Evolutionary conservation across 129 eudicot genomes (phyloP).

Genomic region (Centella asiatica): DNA sequence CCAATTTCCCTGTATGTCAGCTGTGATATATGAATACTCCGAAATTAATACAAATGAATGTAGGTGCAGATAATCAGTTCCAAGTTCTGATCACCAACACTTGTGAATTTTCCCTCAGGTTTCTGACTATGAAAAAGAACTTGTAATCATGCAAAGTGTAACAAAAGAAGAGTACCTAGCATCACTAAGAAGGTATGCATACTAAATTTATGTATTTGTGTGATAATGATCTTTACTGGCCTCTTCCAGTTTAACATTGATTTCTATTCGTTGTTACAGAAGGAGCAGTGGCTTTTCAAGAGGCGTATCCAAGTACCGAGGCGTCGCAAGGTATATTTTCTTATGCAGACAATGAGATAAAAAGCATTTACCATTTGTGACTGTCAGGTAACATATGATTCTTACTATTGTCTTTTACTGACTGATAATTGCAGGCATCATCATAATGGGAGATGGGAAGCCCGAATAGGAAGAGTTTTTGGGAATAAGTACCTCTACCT

Average conservation of each 20-base stretch:
- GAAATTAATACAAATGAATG: background rate
- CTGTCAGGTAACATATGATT: background rate
- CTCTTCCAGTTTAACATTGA: slow-evolving; percentile 1
- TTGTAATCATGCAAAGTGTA: slow-evolving; percentile 62
- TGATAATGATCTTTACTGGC: background rate
- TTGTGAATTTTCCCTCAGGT: slow-evolving; percentile 37
- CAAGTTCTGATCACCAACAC: slow-evolving; percentile 21
- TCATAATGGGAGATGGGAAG: slow-evolving; percentile 93
- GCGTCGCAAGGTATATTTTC: slow-evolving; percentile 54
- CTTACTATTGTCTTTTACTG: background rate
- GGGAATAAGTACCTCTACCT: slow-evolving; percentile 84
- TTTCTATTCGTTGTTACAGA: slow-evolving; percentile 22
- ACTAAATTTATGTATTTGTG: background rate
- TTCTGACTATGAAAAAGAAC: slow-evolving; percentile 58
- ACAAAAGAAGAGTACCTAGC: slow-evolving; percentile 85
- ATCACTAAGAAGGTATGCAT: slow-evolving; percentile 57
- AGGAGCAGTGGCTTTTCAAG: slow-evolving; percentile 87
- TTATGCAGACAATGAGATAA: background rate
- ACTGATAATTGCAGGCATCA: slow-evolving; percentile 47
- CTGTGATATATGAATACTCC: background rate
- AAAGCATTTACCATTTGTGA: background rate
- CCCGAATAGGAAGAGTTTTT: slow-evolving; percentile 84
- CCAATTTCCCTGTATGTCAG: slow-evolving; percentile 57
- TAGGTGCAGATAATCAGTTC: background rate
- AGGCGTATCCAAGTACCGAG: slow-evolving; percentile 80